Base-by-base conservation (phyloP, 2,329 filamentous ascomycete genomes). In the Epichloe bromicola region DNA sequence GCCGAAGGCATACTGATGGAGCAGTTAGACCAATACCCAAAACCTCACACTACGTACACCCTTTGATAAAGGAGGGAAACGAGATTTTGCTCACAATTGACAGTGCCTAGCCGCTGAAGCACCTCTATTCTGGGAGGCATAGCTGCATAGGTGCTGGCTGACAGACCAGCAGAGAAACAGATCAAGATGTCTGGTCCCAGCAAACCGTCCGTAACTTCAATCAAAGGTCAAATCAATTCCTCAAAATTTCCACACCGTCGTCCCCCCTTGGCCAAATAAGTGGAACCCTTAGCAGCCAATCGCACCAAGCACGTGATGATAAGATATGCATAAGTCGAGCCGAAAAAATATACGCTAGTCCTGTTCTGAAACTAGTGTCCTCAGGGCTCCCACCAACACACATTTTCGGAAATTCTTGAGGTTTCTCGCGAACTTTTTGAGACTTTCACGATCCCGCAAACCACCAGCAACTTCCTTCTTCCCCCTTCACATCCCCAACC, bases 51-150 rank as follows among this genome's bases (percentile, higher is more conserved):
- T 30, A 30, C 26, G 7, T 30, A 30, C 26, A 30, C 7, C 7
- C 26, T 30, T 8, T 8, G 26, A 30, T 8, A 7, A 23, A 7
- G n/a, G 23, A 1, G 8, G 12, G 2, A 37, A 34, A 33, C 33
- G 51, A 50, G 10, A 17, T 14, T 38, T n/a, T 19, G 58, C 78
- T 67, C 72, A 87, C 84, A 70, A 59, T 74, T 78, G 52, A 84
- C 66, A 33, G 71, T 73, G 64, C 76, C 76, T 49, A 84, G 69
- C 65, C 79, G 75, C 66, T 78, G 74, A 53, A 80, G 73, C 61
- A 74, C 65, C 58, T 76, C 70, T 74, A 86, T 70, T 73, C 81
- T 81, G 52, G 80, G 83, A 62, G 83, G 78, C 84, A 88, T 88
- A 58, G 59, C 72, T 69, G 51, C 36, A 14, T 15, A 19, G 34